These are phyloP conservation scores for Cercospora canescens DNA, from an alignment of 2,329 filamentous ascomycete genomes.

Conservation along the genomic window DNA sequence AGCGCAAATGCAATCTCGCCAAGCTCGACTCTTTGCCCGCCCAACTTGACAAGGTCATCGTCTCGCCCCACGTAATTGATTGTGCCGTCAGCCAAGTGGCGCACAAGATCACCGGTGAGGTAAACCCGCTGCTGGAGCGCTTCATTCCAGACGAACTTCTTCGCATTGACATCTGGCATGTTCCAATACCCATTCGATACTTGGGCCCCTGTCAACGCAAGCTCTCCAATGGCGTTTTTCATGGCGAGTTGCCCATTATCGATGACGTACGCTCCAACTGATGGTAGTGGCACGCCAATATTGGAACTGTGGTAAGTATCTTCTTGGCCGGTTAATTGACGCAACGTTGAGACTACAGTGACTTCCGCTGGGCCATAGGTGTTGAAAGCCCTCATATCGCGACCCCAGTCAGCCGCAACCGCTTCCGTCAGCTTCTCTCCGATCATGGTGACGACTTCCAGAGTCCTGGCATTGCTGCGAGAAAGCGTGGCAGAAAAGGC, in stretches of 20 bases:
- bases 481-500: slow-evolving; percentile 16
- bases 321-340: slow-evolving; percentile 14
- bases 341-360: slow-evolving; percentile 19
- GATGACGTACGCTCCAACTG: slow-evolving; percentile 15
- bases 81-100: slow-evolving; percentile 38
- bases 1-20: slow-evolving; percentile 62
- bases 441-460: slow-evolving; percentile 23
- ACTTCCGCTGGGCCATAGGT: slow-evolving; percentile 19
- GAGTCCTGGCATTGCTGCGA: slow-evolving; percentile 11
- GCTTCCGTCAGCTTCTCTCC: slow-evolving; percentile 21
- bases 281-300: slow-evolving; percentile 12
- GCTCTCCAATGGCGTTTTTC: slow-evolving; percentile 30
- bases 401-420: slow-evolving; percentile 18
- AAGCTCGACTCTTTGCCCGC: slow-evolving; percentile 74
- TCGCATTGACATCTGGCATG: slow-evolving; percentile 32
- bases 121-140: slow-evolving; percentile 49
- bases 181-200: slow-evolving; percentile 36
- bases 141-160: slow-evolving; percentile 40
- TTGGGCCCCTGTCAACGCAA: slow-evolving; percentile 35
- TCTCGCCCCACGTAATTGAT: slow-evolving; percentile 62
- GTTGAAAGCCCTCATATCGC: slow-evolving; percentile 16
- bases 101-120: slow-evolving; percentile 28
- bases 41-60: slow-evolving; percentile 76
- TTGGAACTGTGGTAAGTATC: slow-evolving; percentile 19
- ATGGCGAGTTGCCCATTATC: slow-evolving; percentile 12